Conservation (phyloP, 495 filamentous ascomycete genomes). For the Neurospora cerealis region DNA sequence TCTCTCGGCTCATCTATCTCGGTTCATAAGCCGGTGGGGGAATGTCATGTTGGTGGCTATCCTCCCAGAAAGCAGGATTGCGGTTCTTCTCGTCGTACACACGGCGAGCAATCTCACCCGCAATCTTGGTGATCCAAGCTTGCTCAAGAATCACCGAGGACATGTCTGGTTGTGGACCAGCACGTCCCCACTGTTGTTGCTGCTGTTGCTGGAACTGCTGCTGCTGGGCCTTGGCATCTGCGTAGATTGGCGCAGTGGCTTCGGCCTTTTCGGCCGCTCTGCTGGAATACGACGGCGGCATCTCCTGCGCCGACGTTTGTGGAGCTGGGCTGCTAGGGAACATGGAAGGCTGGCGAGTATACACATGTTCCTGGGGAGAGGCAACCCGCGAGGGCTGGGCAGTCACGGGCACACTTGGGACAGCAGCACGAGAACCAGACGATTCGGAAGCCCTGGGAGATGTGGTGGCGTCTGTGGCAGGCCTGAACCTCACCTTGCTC, state of each 20-base stretch:
- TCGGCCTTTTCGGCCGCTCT: background rate
- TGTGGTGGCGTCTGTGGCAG: conserved; percentile 13
- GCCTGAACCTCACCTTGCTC: conserved; percentile 32
- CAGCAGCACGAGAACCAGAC: background rate
- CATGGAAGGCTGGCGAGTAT: background rate
- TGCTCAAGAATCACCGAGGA: conserved; percentile 63
- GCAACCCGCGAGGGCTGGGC: background rate
- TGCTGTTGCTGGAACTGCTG: conserved; percentile 1
- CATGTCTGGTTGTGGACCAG: conserved; percentile 22
- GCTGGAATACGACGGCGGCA: background rate
- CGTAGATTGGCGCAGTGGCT: background rate
- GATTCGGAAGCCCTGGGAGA: conserved; percentile 14
- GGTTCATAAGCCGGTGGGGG: conserved; percentile 56
- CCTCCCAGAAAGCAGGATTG: conserved; percentile 36
- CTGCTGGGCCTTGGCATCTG: background rate
- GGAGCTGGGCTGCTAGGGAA: background rate
- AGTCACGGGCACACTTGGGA: background rate
- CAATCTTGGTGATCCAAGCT: conserved; percentile 85
- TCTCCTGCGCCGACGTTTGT: background rate
- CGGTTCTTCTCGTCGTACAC: conserved; percentile 59
- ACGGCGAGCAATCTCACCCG: conserved; percentile 76
- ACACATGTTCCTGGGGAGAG: background rate
- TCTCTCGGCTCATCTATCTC: conserved; percentile 11
- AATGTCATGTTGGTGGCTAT: conserved; percentile 33
- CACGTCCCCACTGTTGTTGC: conserved; percentile 6